Conservation (phyloP, 1,284 basidiomycete species). For the Caloboletus firmus region DNA sequence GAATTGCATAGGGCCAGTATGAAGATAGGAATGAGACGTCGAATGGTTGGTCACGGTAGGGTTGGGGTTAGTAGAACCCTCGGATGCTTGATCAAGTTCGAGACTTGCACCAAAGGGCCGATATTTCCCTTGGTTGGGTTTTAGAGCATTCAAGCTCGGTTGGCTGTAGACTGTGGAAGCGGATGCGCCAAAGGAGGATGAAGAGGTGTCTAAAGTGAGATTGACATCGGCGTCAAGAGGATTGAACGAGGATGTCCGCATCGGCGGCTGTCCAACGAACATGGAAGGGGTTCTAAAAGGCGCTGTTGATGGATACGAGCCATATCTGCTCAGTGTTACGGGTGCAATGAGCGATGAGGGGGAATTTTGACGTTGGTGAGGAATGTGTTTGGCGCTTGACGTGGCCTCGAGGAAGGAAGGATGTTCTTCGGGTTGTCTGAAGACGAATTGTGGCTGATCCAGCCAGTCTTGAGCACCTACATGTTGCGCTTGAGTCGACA, state of each 20-base stretch:
- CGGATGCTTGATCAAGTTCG: conserved; percentile 11
- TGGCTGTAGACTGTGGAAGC: conserved; percentile 25
- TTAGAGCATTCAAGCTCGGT: conserved; percentile 3
- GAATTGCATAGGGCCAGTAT: conserved; percentile 36
- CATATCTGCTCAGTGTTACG: conserved; percentile 5
- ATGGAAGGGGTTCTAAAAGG: conserved; percentile 10
- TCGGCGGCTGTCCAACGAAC: conserved; percentile 12
- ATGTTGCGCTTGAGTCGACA: conserved; percentile 27
- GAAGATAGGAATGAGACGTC: conserved; percentile 17
- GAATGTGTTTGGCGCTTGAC: conserved; percentile 8
- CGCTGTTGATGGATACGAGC: conserved; percentile 14
- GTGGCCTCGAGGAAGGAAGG: conserved; percentile 21
- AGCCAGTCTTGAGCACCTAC: conserved; percentile 18
- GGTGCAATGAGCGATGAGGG: conserved; percentile 5
- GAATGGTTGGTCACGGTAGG: neutral
- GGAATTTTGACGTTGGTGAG: conserved; percentile 17
- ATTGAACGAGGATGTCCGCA: conserved; percentile 14
- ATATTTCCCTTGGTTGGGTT: conserved; percentile 13
- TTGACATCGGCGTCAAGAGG: conserved; percentile 5
- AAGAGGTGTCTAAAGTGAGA: conserved; percentile 18
- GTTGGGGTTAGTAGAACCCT: conserved; percentile 13
- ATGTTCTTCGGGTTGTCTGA: conserved; percentile 39
- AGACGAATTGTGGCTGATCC: conserved; percentile 19
- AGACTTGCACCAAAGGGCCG: conserved; percentile 13
- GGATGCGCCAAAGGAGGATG: conserved; percentile 16